Conservation (phyloP, 495 filamentous ascomycete species). For the Penicillium taxi region DNA sequence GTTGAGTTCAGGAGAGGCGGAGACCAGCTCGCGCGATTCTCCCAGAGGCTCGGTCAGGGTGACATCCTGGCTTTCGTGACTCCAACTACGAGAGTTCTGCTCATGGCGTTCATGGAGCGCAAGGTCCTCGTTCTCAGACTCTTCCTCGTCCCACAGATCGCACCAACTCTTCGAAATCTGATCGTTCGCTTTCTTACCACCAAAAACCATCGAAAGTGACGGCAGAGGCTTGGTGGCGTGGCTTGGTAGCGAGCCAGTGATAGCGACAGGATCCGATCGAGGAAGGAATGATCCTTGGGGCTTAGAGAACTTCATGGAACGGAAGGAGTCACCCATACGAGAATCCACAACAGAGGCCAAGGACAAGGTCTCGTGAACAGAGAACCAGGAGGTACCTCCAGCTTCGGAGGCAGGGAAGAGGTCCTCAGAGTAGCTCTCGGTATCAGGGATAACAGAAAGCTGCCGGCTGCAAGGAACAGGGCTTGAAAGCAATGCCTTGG, state of each 20-base stretch:
- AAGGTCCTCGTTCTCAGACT: constrained; percentile 52
- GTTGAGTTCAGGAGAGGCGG: constrained; percentile 38
- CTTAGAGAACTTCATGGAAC: constrained; percentile 49
- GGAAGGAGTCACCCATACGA: constrained; percentile 59
- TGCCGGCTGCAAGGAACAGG: constrained; percentile 69
- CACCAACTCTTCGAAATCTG: constrained; percentile 93
- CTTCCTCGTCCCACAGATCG: constrained; percentile 90
- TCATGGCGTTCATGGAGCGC: constrained; percentile 56
- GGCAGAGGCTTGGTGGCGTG: constrained; percentile 55
- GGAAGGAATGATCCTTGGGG: constrained; percentile 30
- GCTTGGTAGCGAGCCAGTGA: constrained; percentile 73
- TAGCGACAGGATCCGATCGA: constrained; percentile 47
- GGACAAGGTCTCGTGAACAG: constrained; percentile 63
- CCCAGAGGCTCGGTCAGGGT: constrained; percentile 20
- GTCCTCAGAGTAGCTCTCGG: constrained; percentile 74
- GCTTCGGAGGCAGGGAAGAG: constrained; percentile 75
- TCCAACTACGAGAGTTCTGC: constrained; percentile 74
- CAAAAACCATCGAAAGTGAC: constrained; percentile 69
- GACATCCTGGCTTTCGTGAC: constrained; percentile 57
- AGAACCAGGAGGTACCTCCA: constrained; percentile 64
- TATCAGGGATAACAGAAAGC: constrained; percentile 77
- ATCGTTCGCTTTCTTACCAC: constrained; percentile 60
- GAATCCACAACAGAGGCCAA: constrained; percentile 74
- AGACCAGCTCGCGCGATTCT: constrained; percentile 38
- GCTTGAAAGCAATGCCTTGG: constrained; percentile 76